phyloP scores from a whole-genome alignment of 2,329 filamentous ascomycete species.

The Scytalidium lignicola region DNA sequence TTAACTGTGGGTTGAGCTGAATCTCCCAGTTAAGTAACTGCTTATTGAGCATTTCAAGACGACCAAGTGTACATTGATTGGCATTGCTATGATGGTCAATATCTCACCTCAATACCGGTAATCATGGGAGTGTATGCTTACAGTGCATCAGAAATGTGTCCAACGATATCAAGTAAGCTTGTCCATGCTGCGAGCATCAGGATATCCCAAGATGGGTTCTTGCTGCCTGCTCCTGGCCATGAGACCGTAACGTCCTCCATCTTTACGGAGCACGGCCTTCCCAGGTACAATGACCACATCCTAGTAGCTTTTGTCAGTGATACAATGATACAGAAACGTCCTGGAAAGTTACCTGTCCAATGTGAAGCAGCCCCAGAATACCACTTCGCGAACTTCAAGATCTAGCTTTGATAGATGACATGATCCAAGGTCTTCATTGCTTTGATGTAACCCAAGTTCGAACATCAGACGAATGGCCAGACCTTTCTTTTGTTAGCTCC shows the following conservation, averaged over 20 bases:
- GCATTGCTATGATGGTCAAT: no score
- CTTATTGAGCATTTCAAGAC: no score
- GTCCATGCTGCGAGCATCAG: not conserved
- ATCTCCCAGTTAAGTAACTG: no score
- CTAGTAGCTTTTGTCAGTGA: no score
- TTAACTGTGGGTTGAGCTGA: no score
- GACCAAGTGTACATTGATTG: no score
- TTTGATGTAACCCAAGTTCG: not conserved
- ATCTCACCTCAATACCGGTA: no score
- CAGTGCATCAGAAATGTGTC: not conserved
- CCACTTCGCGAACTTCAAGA: not conserved
- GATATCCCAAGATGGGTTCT: no score
- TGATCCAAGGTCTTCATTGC: not conserved
- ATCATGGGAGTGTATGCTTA: no score
- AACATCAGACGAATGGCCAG: not conserved
- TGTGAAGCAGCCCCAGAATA: slow-evolving; percentile 1
- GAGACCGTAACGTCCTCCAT: not conserved
- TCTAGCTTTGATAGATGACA: not conserved
- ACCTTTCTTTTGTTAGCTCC: no score
- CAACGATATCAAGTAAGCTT: not conserved
- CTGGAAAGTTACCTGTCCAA: not conserved
- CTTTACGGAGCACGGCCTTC: not conserved
- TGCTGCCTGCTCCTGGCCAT: no score
- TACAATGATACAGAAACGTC: no score
- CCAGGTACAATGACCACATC: not conserved